phyloP scores from a whole-genome alignment of 306 rosid species.

The Betula pendula region DNA sequence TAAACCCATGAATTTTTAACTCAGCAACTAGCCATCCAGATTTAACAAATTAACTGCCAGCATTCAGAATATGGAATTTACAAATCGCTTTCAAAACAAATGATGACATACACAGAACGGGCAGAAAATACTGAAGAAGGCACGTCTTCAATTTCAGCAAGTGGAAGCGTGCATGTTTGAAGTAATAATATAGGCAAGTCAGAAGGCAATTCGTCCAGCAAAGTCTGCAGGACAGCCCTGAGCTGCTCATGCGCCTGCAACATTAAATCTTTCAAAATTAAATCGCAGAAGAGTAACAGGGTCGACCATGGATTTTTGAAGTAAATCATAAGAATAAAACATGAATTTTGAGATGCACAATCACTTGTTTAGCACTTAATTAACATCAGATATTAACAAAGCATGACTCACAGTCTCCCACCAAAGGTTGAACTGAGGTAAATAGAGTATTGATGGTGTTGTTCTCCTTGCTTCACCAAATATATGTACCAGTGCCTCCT shows the following conservation, averaged over 20 bases:
- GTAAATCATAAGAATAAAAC: conserved; percentile 12
- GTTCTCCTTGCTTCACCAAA: conserved; percentile 98
- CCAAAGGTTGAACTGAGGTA: conserved; percentile 94
- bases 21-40: conserved; percentile 19
- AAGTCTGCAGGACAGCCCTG: conserved; percentile 84
- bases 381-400: conserved; percentile 18
- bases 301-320: not conserved
- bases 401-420: conserved; percentile 88
- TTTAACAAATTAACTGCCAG: conserved; percentile 6
- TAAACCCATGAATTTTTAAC: conserved; percentile 11
- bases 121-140: conserved; percentile 66
- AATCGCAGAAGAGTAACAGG: conserved; percentile 19
- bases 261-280: conserved; percentile 32
- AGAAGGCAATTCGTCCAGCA: conserved; percentile 87
- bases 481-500: conserved; percentile 95
- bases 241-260: conserved; percentile 94
- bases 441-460: conserved; percentile 88
- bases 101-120: conserved; percentile 62
- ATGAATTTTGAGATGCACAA: conserved; percentile 20
- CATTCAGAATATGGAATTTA: conserved; percentile 9
- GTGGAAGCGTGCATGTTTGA: conserved; percentile 65
- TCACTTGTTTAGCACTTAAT: conserved; percentile 16
- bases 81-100: conserved; percentile 22
- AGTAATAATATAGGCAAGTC: conserved; percentile 82
- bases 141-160: conserved; percentile 68